Evolutionary conservation across 768 basidiomycete genomes (phyloP), one percentile per base, ranked within the genome.

Genomic region (Termitomyces sp.): DNA sequence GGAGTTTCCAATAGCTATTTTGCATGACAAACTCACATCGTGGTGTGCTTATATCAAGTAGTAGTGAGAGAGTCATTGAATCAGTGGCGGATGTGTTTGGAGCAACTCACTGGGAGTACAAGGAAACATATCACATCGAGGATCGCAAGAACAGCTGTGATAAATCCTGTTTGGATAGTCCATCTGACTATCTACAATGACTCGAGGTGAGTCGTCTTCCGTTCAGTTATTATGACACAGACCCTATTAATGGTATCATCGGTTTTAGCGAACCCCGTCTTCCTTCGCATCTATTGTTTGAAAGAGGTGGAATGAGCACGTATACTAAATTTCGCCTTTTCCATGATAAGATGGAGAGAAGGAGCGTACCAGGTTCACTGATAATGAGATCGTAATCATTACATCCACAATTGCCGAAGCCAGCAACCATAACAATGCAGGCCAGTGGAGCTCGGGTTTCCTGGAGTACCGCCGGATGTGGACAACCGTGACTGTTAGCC

Each of bases 381-480:
- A 70, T 32, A 79, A 67, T 1, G 73, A 72, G 37, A 64, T 58
- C 0, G 77, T 79, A 37, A 79, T 79, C 46, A 74, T 58, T 0
- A 78, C 59, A 61, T 80, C 78, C 1, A 74, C 73, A 5, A 75
- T 62, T 14, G 70, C 73, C 5, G 78, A 76, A 12, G 77, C 61
- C 6, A 79, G 61, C 56, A 80, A 73, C 79, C 77, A 80, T 29
- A 75, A 49, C 1, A 80, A 67, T 5, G 77, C 77, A 1, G 76
- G 71, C 66, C 68, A 71, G 53, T 79, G 77, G 5, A 79, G 68
- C 60, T 78, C 72, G 12, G 76, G 74, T 58, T 79, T 79, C 27
- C 70, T 68, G 1, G 68, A 58, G 58, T 76, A 79, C 0, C 70
- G 61, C 41, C 71, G 71, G 26, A 80, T 56, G 32, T 69, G 62